Conservation (phyloP, 192 early-diverging fungal species). For the Backusella mclennaniae region DNA sequence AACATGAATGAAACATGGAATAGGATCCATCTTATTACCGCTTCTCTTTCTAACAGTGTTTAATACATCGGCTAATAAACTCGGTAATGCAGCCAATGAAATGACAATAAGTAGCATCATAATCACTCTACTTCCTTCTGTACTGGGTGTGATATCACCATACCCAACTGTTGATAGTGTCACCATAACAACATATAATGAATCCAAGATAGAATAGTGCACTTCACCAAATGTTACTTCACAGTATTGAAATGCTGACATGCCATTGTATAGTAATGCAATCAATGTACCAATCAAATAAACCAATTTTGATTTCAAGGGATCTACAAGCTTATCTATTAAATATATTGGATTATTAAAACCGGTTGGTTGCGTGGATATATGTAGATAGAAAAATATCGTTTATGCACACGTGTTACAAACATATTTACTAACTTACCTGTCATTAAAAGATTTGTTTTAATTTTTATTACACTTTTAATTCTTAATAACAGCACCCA, state of each 20-base stretch:
- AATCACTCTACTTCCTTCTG: slow-evolving; percentile 46
- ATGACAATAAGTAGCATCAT: slow-evolving; percentile 56
- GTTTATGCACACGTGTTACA: neutral
- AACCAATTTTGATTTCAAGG: slow-evolving; percentile 51
- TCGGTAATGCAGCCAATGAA: slow-evolving; percentile 53
- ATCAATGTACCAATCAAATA: slow-evolving; percentile 50
- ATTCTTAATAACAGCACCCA: slow-evolving; percentile 52
- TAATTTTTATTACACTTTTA: slow-evolving; percentile 51
- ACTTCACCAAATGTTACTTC: slow-evolving; percentile 48
- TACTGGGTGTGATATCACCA: slow-evolving; percentile 57
- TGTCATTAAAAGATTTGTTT: slow-evolving; percentile 45
- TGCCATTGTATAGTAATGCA: slow-evolving; percentile 54
- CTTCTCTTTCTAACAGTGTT: slow-evolving; percentile 33
- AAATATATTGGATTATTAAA: neutral
- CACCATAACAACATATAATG: slow-evolving; percentile 59
- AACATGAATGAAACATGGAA: neutral
- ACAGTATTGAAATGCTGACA: slow-evolving; percentile 56
- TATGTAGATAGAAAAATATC: too few species aligned
- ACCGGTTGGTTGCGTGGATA: neutral
- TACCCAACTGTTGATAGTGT: slow-evolving; percentile 67
- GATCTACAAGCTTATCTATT: slow-evolving; percentile 47
- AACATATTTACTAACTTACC: slow-evolving; percentile 25
- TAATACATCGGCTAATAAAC: slow-evolving; percentile 42
- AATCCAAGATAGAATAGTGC: slow-evolving; percentile 22
- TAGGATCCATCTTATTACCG: neutral